Conservation (phyloP, 2,329 filamentous ascomycete species). For the Xylariaceae sp. region DNA sequence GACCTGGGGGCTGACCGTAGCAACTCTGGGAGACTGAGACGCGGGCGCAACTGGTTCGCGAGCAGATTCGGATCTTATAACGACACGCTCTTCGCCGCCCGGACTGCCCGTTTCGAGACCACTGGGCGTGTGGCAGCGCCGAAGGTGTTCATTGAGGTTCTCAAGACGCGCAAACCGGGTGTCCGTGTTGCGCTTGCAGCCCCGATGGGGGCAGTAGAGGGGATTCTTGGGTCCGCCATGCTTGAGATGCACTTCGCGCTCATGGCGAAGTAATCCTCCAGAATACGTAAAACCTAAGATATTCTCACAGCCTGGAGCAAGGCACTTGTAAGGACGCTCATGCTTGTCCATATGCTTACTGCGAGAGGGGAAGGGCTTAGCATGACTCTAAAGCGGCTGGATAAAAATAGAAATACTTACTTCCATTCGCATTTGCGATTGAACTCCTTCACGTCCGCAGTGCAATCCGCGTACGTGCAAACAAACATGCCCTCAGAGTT, state of each 20-base stretch:
- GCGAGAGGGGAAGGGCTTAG: slow-evolving; percentile 21
- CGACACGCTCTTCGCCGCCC: slow-evolving; percentile 24
- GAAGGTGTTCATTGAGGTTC: slow-evolving; percentile 88
- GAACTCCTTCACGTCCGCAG: slow-evolving; percentile 56
- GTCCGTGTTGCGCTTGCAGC: slow-evolving; percentile 81
- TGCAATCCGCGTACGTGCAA: slow-evolving; percentile 67
- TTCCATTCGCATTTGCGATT: slow-evolving; percentile 88
- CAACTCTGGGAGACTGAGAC: not conserved
- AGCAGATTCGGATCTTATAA: slow-evolving; percentile 16
- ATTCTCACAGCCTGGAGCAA: slow-evolving; percentile 78
- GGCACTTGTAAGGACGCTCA: slow-evolving; percentile 85
- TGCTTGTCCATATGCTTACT: slow-evolving; percentile 99
- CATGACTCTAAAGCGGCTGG: not conserved
- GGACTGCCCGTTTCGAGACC: slow-evolving; percentile 30
- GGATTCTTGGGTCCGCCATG: slow-evolving; percentile 84
- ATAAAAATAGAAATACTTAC: slow-evolving; percentile 49
- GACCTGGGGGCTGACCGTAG: slow-evolving; percentile 13
- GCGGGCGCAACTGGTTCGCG: not conserved
- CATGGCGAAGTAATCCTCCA: slow-evolving; percentile 80
- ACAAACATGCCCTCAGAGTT: slow-evolving; percentile 70
- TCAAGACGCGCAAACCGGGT: slow-evolving; percentile 90
- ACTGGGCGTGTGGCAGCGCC: slow-evolving; percentile 65
- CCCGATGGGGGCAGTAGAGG: slow-evolving; percentile 76
- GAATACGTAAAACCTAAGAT: slow-evolving; percentile 93
- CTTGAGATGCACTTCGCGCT: slow-evolving; percentile 89